Evolutionary conservation across 1,284 basidiomycete species (phyloP).

Genomic region (Ceratobasidium sp.): DNA sequence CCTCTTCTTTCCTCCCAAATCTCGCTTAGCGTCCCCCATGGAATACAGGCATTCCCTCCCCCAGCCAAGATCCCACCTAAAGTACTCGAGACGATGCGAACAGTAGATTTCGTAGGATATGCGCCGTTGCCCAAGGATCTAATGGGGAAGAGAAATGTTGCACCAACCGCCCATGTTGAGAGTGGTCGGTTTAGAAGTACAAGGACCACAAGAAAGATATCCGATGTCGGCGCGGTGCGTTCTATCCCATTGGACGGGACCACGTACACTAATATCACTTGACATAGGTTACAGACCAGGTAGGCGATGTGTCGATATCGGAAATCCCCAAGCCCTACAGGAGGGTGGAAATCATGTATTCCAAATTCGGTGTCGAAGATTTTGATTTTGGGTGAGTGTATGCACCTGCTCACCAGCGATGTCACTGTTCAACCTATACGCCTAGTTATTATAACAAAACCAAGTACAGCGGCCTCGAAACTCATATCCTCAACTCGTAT

Average conservation of each 20-base stretch:
- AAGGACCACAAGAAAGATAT: slow-evolving; percentile 23
- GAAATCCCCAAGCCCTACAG: slow-evolving; percentile 86
- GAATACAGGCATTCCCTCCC: slow-evolving; percentile 62
- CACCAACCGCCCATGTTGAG: slow-evolving; percentile 54
- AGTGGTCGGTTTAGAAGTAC: slow-evolving; percentile 86
- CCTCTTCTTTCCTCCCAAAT: slow-evolving; percentile 81
- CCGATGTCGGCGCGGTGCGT: slow-evolving; percentile 32
- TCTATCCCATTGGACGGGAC: neutral
- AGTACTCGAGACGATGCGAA: slow-evolving; percentile 78
- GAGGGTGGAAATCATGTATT: slow-evolving; percentile 97
- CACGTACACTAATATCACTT: neutral
- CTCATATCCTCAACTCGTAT: slow-evolving; percentile 97
- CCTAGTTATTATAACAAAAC: slow-evolving; percentile 91
- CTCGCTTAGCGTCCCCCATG: slow-evolving; percentile 53
- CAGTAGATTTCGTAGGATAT: slow-evolving; percentile 88
- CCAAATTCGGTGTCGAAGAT: slow-evolving; percentile 98
- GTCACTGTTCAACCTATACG: slow-evolving; percentile 14
- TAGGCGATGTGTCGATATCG: slow-evolving; percentile 38
- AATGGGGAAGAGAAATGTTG: slow-evolving; percentile 81
- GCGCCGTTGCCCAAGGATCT: slow-evolving; percentile 84
- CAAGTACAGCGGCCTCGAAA: slow-evolving; percentile 89
- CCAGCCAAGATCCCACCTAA: slow-evolving; percentile 80
- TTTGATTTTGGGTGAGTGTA: slow-evolving; percentile 89
- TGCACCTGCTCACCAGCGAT: neutral
- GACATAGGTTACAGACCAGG: slow-evolving; percentile 20